Evolutionary conservation across 768 basidiomycete genomes (phyloP).

Genomic region (Rhodotorula kratochvilovae): DNA sequence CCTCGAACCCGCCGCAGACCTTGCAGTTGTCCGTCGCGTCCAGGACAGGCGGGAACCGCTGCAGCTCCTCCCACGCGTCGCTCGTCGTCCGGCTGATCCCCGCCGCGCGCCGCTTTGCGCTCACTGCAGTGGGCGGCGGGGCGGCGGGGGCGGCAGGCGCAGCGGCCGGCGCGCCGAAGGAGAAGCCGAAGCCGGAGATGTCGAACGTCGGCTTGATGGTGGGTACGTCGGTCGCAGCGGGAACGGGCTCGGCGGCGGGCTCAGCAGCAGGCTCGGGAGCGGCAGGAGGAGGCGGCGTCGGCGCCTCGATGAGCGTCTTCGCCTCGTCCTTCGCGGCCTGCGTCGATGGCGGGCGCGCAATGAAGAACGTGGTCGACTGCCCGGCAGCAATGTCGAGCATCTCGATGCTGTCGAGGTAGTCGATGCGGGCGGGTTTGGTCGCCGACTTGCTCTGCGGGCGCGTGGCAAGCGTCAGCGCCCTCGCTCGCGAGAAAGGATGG

Average conservation of each 20-base stretch:
- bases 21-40: constrained; percentile 65
- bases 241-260: neutral
- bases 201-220: constrained; percentile 26
- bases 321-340: constrained; percentile 23
- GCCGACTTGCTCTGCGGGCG: constrained; percentile 27
- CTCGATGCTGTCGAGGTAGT: constrained; percentile 70
- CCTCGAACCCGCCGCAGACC: constrained; percentile 60
- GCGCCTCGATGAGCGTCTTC: neutral
- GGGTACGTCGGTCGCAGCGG: neutral
- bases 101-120: neutral
- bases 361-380: constrained; percentile 78
- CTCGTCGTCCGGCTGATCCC: constrained; percentile 44
- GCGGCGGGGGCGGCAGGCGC: neutral
- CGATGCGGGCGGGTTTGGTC: constrained; percentile 52
- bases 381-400: constrained; percentile 70
- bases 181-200: constrained; percentile 34
- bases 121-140: neutral
- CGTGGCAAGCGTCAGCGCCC: neutral
- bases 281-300: neutral
- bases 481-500: neutral
- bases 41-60: constrained; percentile 72
- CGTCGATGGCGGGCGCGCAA: constrained; percentile 59
- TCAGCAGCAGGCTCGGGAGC: neutral
- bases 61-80: constrained; percentile 69
- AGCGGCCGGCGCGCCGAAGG: constrained; percentile 9